Conservation (phyloP, 2,329 filamentous ascomycete genomes). For the Nannizzia gypsea region DNA sequence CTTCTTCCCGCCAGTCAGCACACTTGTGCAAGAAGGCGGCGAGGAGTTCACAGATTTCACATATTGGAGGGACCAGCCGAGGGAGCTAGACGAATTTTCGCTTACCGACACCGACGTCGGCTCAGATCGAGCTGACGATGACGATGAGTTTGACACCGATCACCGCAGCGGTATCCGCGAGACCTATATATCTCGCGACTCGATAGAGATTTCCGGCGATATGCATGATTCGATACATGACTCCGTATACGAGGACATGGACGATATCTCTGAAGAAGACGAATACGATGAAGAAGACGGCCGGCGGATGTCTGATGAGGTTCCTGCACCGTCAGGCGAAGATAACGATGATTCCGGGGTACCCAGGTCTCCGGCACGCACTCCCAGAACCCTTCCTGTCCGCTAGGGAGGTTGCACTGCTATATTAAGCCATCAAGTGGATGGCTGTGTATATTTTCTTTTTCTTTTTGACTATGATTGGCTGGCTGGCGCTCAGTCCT, state of each 20-base stretch:
- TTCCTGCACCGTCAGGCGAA: constrained; percentile 13
- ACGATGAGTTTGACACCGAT: constrained; percentile 35
- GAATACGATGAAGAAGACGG: constrained; percentile 19
- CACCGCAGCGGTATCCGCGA: constrained; percentile 34
- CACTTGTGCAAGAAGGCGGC: constrained; percentile 75
- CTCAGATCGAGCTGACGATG: constrained; percentile 36
- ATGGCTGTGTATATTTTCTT: neutral
- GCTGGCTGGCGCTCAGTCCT: neutral
- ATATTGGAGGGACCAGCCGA: constrained; percentile 80
- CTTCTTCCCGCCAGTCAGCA: constrained; percentile 86
- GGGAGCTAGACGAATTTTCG: constrained; percentile 80
- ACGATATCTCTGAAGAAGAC: constrained; percentile 27
- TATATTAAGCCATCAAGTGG: neutral
- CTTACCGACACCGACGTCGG: constrained; percentile 55
- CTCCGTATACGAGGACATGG: constrained; percentile 15
- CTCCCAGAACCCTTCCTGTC: neutral
- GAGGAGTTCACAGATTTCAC: constrained; percentile 96
- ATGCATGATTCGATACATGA: constrained; percentile 33
- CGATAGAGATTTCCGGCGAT: constrained; percentile 34
- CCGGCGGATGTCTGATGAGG: neutral
- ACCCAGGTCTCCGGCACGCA: neutral
- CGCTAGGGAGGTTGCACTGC: neutral
- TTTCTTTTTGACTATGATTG: neutral
- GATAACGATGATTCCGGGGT: constrained; percentile 18
- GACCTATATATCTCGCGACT: constrained; percentile 46